Conservation (phyloP, 129 eudicot species). For the Scalesia atractyloides region DNA sequence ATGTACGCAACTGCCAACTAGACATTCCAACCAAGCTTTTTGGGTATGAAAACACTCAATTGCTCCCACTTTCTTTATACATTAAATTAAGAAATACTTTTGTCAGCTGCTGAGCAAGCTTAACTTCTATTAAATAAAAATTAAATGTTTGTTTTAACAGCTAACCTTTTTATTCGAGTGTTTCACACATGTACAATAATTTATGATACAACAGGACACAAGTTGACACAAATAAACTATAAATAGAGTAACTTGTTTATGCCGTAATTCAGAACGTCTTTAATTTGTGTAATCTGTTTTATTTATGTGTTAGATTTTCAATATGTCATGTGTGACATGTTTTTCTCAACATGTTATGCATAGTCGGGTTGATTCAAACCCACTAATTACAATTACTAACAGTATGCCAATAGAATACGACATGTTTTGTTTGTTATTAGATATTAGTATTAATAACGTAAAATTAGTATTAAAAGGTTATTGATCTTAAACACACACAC, state of each 20-base stretch:
- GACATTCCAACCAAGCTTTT: conserved; percentile 3
- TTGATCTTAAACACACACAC: neutral
- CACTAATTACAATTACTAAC: neutral
- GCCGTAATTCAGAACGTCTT: neutral
- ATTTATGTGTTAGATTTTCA: neutral
- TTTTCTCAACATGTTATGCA: neutral
- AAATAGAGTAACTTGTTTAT: neutral
- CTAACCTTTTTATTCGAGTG: neutral
- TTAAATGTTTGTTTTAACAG: neutral
- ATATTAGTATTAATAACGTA: neutral
- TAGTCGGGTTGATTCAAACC: neutral
- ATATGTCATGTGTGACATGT: neutral
- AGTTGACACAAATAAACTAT: neutral
- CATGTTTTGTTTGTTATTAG: neutral
- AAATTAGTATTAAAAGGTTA: neutral
- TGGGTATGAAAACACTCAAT: neutral
- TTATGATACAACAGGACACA: neutral
- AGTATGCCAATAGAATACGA: neutral
- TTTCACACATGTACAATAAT: neutral
- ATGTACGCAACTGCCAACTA: neutral
- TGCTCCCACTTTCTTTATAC: neutral
- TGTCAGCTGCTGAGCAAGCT: neutral
- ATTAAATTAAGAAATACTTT: neutral
- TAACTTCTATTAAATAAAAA: neutral
- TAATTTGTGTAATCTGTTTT: neutral